Percentiles rank a stretch among this genome's conserved stretches.
Conservation (phyloP, 805 yeast genomes). For the Metschnikowia dekortorum region DNA sequence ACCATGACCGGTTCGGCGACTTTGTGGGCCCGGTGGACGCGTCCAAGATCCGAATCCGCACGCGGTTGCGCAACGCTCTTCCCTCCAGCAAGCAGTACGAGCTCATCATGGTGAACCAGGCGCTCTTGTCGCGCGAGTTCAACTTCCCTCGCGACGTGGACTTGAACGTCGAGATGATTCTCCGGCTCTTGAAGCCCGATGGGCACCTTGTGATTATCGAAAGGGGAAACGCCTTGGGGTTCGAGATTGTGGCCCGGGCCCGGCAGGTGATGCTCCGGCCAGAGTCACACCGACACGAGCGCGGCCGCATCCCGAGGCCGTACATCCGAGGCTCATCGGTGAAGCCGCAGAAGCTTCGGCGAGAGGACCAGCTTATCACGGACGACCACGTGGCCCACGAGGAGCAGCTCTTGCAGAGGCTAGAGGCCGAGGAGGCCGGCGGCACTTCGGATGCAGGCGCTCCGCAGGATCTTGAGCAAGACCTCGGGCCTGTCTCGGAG, state of each 20-base stretch:
- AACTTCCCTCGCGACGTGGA: conserved; percentile 75
- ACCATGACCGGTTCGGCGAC: conserved; percentile 13
- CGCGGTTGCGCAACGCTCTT: conserved; percentile 50
- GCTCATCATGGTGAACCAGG: conserved; percentile 78
- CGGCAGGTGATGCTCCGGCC: conserved; percentile 90
- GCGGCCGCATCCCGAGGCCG: conserved; percentile 66
- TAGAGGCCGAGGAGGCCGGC: conserved; percentile 19
- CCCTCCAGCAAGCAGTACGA: conserved; percentile 63
- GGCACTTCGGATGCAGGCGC: conserved; percentile 19
- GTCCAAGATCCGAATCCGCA: conserved; percentile 47
- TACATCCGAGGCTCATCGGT: conserved; percentile 49
- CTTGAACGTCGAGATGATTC: conserved; percentile 52
- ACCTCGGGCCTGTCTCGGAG: conserved; percentile 40
- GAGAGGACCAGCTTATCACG: conserved; percentile 33
- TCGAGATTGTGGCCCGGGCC: conserved; percentile 84
- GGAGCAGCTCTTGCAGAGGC: conserved; percentile 24
- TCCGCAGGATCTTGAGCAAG: conserved; percentile 24
- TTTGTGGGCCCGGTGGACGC: conserved; percentile 51
- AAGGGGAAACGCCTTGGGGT: conserved; percentile 86
- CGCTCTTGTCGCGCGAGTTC: conserved; percentile 55
- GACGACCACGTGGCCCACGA: conserved; percentile 34
- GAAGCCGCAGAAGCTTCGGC: conserved; percentile 36
- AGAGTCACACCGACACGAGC: conserved; percentile 51
- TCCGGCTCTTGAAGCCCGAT: conserved; percentile 63
- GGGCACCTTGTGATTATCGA: conserved; percentile 81